Evolutionary conservation across 495 filamentous ascomycete species (phyloP).

Genomic region (Elaphomyces granulatus): DNA sequence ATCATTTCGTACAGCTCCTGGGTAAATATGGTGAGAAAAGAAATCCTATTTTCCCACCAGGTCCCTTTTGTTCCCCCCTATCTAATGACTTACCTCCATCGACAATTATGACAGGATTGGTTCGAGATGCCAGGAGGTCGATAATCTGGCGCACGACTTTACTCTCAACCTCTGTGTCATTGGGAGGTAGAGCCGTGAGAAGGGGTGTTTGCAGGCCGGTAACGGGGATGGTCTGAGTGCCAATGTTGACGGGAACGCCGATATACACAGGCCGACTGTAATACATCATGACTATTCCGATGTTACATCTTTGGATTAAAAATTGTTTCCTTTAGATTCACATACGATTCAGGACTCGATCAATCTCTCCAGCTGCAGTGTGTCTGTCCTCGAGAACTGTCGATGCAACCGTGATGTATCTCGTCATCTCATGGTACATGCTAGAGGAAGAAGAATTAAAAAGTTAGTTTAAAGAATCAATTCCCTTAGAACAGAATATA

Average conservation of each 20-base stretch:
- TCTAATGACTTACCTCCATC: constrained; percentile 1
- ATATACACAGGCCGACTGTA: constrained; percentile 6
- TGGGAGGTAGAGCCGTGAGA: constrained; percentile 6
- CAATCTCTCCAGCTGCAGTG: constrained; percentile 25
- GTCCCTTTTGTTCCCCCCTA: not conserved
- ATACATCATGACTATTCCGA: constrained; percentile 1
- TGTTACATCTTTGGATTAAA: not conserved
- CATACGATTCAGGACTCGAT: constrained; percentile 22
- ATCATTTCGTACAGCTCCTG: constrained; percentile 46
- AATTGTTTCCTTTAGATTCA: constrained; percentile 4
- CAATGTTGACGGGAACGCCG: constrained; percentile 20
- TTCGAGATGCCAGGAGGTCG: not conserved
- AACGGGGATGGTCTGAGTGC: constrained; percentile 13
- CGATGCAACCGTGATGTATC: constrained; percentile 18
- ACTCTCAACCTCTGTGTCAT: not conserved
- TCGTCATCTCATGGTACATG: constrained; percentile 14
- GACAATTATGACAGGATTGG: not conserved
- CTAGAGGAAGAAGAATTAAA: too few species aligned
- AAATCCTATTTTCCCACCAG: too few species aligned
- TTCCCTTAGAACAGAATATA: too few species aligned
- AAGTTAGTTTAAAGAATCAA: too few species aligned
- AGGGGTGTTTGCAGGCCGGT: constrained; percentile 12
- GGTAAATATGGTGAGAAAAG: not conserved
- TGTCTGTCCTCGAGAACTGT: constrained; percentile 18
- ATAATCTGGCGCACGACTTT: not conserved